Evolutionary conservation across 129 eudicot species (phyloP), one percentile per base, ranked within the genome.

Genomic region (Mikania micrantha): DNA sequence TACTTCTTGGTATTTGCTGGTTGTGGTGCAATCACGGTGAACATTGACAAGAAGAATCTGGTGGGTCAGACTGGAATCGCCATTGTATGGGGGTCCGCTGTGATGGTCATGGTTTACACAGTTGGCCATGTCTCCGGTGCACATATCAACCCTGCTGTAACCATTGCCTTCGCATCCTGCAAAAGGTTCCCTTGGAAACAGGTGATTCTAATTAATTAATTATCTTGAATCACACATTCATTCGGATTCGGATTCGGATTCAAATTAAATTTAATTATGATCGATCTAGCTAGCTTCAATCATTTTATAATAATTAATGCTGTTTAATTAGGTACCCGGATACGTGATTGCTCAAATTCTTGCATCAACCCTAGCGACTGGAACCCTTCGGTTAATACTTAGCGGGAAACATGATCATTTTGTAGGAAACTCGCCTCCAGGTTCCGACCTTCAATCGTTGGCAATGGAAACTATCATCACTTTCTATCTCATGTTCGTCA

Each of bases 121-220:
- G 88, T 88, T 16, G 97, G 97, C 6, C 97, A 91, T 72, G 85
- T 91, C 52, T 91, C 96, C 15, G 97, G 96, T 44, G 97, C 96
- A 13, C 97, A 91, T 78, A 81, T 87, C 25, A 87, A 91, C 75
- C 97, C 97, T 22, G 95, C 97, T 2, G 92, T 91, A 20, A 87
- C 97, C 62, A 81, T 91, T 73, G 97, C 96, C 52, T 85, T 91
- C 29, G 97, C 97, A 42, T 44, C 93, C 49, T 77, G 86, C 83
- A 82, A 82, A 34, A 85, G 88, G 71, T 91, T 91, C 64, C 97
- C 97, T 0, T 91, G 90, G 96, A 85, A 79, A 81, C 86, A 91
- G 93, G 97, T 91, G 49, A 49, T 35, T 60, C 2, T 47, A 24
- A 47, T 16, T 47, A n/a, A n/a, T n/a, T n/a, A n/a, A n/a, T n/a